These are phyloP conservation scores for Coemansia sp. DNA, from an alignment of 192 early-diverging fungal genomes.

Conservation along the genomic window DNA sequence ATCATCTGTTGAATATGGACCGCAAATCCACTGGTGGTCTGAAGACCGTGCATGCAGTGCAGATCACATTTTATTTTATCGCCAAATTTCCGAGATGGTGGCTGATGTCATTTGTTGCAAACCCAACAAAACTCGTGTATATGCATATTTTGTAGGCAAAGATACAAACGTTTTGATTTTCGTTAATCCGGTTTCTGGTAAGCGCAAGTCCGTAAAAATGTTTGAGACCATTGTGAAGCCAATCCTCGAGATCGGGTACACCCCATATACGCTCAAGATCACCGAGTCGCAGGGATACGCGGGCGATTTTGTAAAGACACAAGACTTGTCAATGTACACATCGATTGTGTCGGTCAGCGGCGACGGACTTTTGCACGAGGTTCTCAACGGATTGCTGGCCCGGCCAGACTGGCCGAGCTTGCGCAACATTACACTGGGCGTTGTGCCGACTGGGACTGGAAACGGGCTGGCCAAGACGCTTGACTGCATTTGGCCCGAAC, in stretches of 20 bases:
- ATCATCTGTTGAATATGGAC: not conserved
- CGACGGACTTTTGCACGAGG: constrained; percentile 52
- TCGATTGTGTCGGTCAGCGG: constrained; percentile 46
- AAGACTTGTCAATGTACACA: constrained; percentile 38
- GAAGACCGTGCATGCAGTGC: not conserved
- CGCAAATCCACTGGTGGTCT: not conserved
- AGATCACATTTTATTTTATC: not conserved
- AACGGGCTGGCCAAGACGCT: constrained; percentile 54
- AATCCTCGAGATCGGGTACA: constrained; percentile 39
- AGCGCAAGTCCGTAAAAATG: constrained; percentile 37
- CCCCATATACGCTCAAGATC: constrained; percentile 36
- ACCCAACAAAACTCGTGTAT: not conserved
- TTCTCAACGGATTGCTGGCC: constrained; percentile 46
- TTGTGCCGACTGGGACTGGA: constrained; percentile 48
- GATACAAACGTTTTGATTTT: constrained; percentile 33
- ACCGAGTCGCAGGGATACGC: constrained; percentile 38
- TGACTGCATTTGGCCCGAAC: constrained; percentile 45
- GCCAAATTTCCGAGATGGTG: not conserved
- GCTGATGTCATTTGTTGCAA: not conserved
- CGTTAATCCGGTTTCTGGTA: constrained; percentile 48
- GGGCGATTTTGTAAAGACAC: constrained; percentile 26
- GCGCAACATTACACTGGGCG: constrained; percentile 41
- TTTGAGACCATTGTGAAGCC: constrained; percentile 53
- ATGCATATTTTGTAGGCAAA: constrained; percentile 13
- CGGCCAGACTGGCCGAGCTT: constrained; percentile 46